Evolutionary conservation across 2,329 filamentous ascomycete genomes (phyloP).

Genomic region (Xylogone sp.): DNA sequence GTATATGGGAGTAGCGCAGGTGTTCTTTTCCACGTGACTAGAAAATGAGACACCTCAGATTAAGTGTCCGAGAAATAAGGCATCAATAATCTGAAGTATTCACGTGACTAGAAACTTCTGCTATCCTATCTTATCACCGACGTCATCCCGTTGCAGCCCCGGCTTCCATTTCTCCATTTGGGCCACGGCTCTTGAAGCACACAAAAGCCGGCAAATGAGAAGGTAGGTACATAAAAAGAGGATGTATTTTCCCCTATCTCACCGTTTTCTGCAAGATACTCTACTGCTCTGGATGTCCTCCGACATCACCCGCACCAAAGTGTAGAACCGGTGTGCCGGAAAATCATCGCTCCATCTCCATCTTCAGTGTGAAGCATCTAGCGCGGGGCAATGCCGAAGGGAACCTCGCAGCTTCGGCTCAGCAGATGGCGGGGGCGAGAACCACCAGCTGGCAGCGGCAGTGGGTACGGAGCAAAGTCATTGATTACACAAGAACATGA

Average conservation of each 20-base stretch:
- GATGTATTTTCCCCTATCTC: too few relatives aligned
- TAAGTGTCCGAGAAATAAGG: too few relatives aligned
- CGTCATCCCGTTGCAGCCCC: neutral
- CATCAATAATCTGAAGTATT: too few relatives aligned
- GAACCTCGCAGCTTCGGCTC: neutral
- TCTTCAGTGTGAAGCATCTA: neutral
- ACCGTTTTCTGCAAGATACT: neutral
- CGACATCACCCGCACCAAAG: conserved; percentile 9
- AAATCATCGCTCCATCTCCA: neutral
- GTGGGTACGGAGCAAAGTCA: neutral
- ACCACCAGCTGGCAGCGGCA: neutral
- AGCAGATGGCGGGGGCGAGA: neutral
- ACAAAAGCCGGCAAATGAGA: neutral
- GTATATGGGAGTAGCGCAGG: conserved; percentile 27
- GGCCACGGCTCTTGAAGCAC: neutral
- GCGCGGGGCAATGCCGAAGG: neutral
- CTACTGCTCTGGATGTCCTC: conserved; percentile 1
- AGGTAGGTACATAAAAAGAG: too few relatives aligned
- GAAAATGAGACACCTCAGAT: too few relatives aligned
- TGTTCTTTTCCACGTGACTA: conserved; percentile 2
- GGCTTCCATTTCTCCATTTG: neutral
- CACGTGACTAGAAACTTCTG: too few relatives aligned
- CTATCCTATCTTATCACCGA: neutral
- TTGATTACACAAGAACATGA: neutral
- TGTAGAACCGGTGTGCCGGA: neutral